Evolutionary conservation across 208 protist genomes (phyloP).

Genomic region (Porcisia hertigi): DNA sequence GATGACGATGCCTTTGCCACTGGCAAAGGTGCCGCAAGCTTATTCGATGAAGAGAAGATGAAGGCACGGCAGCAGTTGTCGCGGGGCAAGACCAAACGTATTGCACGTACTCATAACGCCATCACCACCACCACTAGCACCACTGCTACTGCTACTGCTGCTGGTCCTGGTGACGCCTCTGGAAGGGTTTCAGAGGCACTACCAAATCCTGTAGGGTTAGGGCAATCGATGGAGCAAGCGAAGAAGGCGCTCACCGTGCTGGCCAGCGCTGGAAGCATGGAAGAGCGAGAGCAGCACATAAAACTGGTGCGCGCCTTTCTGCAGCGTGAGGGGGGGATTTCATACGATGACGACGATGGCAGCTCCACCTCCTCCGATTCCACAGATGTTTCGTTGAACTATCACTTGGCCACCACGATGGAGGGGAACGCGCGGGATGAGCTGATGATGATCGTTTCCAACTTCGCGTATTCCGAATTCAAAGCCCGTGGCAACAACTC

Average conservation of each 20-base stretch:
- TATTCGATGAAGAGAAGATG: conserved; percentile 30
- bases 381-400: conserved; percentile 79
- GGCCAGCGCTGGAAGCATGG: conserved; percentile 20
- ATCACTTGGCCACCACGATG: conserved; percentile 66
- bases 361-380: conserved; percentile 43
- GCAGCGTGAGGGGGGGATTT: conserved; percentile 35
- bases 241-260: not conserved
- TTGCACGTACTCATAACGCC: not conserved
- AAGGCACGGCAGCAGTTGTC: conserved; percentile 19
- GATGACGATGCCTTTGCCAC: conserved; percentile 58
- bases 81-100: not conserved
- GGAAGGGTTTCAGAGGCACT: not conserved
- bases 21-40: conserved; percentile 34
- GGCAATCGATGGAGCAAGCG: not conserved
- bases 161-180: not conserved
- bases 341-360: conserved; percentile 39
- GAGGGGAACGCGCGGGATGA: conserved; percentile 65
- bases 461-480: conserved; percentile 34
- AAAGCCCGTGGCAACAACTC: not conserved
- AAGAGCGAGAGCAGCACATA: conserved; percentile 49
- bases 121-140: no score
- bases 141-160: no score
- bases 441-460: conserved; percentile 51
- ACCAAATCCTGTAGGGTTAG: not conserved
- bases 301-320: conserved; percentile 52